Conservation (phyloP, 139 green algal species). For the Marvania coccoides region DNA sequence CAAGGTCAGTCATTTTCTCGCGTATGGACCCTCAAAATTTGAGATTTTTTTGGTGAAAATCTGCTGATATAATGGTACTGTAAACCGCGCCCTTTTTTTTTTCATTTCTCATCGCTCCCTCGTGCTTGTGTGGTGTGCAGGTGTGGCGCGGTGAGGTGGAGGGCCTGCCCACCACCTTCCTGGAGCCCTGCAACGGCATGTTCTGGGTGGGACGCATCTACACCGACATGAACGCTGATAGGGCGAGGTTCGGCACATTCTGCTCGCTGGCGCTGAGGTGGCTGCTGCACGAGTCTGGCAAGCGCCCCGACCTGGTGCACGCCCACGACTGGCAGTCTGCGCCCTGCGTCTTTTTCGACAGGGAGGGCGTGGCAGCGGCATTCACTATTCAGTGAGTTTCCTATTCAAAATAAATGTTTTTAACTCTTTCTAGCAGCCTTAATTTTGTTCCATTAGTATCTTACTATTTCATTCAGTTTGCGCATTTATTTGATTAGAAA, state of each 20-base stretch:
- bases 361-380: conserved; percentile 27
- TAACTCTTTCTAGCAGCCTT: background rate
- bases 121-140: too few species aligned
- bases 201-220: conserved; percentile 88
- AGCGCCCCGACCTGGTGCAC: conserved; percentile 86
- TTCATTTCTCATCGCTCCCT: background rate
- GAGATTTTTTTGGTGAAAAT: too few species aligned
- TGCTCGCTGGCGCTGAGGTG: conserved; percentile 86
- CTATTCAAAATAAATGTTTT: background rate
- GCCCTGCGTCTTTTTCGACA: conserved; percentile 44
- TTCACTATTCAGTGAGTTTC: conserved; percentile 91
- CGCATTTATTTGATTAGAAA: too few species aligned
- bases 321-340: conserved; percentile 94
- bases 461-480: too few species aligned
- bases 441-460: too few species aligned
- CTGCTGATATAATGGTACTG: too few species aligned
- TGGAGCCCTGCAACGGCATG: conserved; percentile 81
- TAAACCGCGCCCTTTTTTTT: background rate
- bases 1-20: too few species aligned
- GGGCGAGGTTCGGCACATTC: conserved; percentile 89
- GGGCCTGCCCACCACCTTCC: conserved; percentile 51
- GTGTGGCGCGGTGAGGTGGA: conserved; percentile 70
- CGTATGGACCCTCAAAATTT: conserved; percentile 18
- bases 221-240: conserved; percentile 61
- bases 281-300: conserved; percentile 48